Evolutionary conservation across 2,329 filamentous ascomycete genomes (phyloP).

Genomic region (Proliferodiscus dingleyae): DNA sequence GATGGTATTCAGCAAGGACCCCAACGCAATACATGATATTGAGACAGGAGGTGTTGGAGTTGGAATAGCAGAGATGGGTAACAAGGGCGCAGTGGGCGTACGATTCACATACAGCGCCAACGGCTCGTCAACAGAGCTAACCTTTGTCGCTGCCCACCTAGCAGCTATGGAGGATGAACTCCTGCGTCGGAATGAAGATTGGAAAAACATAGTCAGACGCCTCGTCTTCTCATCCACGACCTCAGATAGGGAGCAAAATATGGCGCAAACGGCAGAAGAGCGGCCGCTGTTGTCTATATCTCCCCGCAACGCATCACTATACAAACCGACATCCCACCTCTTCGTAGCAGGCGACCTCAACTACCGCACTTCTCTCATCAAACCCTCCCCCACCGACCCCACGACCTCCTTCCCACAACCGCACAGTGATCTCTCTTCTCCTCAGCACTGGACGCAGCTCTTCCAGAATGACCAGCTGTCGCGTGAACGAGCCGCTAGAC

Average conservation of each 20-base stretch:
- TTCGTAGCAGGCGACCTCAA: constrained; percentile 93
- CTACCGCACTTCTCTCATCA: constrained; percentile 73
- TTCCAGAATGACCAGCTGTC: constrained; percentile 74
- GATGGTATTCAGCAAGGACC: constrained; percentile 72
- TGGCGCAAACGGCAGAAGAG: constrained; percentile 31
- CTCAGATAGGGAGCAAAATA: constrained; percentile 13
- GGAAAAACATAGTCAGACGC: constrained; percentile 75
- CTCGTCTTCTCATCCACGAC: constrained; percentile 63
- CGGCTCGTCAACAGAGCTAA: constrained; percentile 56
- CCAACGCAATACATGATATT: constrained; percentile 56
- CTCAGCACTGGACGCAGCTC: constrained; percentile 60
- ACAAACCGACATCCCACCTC: constrained; percentile 68
- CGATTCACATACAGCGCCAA: constrained; percentile 54
- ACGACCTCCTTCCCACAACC: constrained; percentile 57
- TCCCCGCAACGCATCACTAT: constrained; percentile 58
- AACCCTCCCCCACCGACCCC: constrained; percentile 54
- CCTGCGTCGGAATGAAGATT: constrained; percentile 75
- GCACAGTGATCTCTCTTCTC: constrained; percentile 44
- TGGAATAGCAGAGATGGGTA: constrained; percentile 83
- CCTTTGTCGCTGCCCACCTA: constrained; percentile 83
- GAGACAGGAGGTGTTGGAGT: constrained; percentile 80
- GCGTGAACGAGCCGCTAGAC: constrained; percentile 61
- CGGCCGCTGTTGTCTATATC: constrained; percentile 36
- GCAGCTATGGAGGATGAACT: constrained; percentile 81
- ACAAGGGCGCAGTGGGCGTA: constrained; percentile 87